Evolutionary conservation across 306 rosid genomes (phyloP).

Genomic region (Betula pendula): DNA sequence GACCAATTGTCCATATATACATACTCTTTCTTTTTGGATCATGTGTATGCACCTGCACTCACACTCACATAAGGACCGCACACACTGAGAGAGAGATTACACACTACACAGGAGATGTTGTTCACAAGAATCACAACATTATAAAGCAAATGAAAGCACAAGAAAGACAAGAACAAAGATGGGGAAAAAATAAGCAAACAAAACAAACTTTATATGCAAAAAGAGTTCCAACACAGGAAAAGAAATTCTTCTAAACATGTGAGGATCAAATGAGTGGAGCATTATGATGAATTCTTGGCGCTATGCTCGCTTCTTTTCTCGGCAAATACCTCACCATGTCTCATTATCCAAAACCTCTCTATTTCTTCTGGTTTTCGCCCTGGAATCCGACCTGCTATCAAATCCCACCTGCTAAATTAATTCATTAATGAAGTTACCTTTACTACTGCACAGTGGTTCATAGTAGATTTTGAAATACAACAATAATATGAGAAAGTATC

Average conservation of each 20-base stretch:
- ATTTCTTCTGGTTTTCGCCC: constrained; percentile 67
- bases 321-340: constrained; percentile 36
- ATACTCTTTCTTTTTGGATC: too few species aligned
- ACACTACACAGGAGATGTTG: not conserved
- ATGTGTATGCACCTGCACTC: not conserved
- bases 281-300: not conserved
- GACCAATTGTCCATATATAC: too few species aligned
- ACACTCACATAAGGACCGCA: not conserved
- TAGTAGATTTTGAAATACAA: too few species aligned
- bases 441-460: too few species aligned
- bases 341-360: constrained; percentile 67
- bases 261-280: not conserved
- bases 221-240: constrained; percentile 1
- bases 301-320: constrained; percentile 16
- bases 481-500: too few species aligned
- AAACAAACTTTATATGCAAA: constrained; percentile 6
- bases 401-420: constrained; percentile 54
- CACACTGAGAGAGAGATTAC: not conserved
- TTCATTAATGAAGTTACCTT: not conserved
- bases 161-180: not conserved
- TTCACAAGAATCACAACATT: not conserved
- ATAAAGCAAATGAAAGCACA: not conserved
- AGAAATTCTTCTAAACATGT: not conserved
- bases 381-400: constrained; percentile 75
- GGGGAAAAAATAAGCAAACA: not conserved